A percentile compares a stretch with the other conserved stretches of the same genome.
Evolutionary conservation across 305 asterid genomes (phyloP).

Genomic region (Vinca major): DNA sequence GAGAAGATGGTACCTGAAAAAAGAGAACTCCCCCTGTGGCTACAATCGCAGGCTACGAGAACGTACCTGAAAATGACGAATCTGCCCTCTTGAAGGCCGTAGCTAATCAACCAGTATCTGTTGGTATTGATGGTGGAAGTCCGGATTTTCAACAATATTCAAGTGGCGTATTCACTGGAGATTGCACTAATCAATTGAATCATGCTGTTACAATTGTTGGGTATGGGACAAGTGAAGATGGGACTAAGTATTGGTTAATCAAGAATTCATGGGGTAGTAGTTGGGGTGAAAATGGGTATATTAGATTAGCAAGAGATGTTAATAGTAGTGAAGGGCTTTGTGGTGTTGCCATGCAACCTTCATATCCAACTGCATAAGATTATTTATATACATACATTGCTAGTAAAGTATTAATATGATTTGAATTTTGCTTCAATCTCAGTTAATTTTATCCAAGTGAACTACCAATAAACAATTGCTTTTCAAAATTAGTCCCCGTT

Average conservation of each 20-base stretch:
- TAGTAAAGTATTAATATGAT: too few species aligned
- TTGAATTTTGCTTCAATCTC: too few species aligned
- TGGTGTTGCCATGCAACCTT: slow-evolving; percentile 35
- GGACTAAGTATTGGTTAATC: slow-evolving; percentile 34
- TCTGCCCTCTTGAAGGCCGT: slow-evolving; percentile 25
- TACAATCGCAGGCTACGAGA: slow-evolving; percentile 17
- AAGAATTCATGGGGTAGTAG: slow-evolving; percentile 42
- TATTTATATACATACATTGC: too few species aligned
- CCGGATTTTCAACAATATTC: slow-evolving; percentile 30
- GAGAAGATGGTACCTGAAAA: slow-evolving; percentile 19
- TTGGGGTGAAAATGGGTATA: slow-evolving; percentile 41
- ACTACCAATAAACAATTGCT: too few species aligned
- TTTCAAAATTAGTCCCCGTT: too few species aligned
- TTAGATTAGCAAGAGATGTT: slow-evolving; percentile 30
- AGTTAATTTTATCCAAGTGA: too few species aligned
- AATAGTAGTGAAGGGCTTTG: slow-evolving; percentile 27
- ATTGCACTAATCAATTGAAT: slow-evolving; percentile 26
- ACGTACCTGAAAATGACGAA: slow-evolving; percentile 19
- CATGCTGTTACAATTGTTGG: slow-evolving; percentile 41
- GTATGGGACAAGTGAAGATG: slow-evolving; percentile 21
- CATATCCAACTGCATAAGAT: slow-evolving; percentile 24
- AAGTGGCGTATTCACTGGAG: slow-evolving; percentile 29
- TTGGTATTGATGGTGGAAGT: slow-evolving; percentile 30
- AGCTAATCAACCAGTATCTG: slow-evolving; percentile 33
- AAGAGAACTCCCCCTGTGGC: slow-evolving; percentile 5